These are phyloP conservation scores for Lactarius psammicola DNA, from an alignment of 768 basidiomycete genomes.

Conservation along the genomic window DNA sequence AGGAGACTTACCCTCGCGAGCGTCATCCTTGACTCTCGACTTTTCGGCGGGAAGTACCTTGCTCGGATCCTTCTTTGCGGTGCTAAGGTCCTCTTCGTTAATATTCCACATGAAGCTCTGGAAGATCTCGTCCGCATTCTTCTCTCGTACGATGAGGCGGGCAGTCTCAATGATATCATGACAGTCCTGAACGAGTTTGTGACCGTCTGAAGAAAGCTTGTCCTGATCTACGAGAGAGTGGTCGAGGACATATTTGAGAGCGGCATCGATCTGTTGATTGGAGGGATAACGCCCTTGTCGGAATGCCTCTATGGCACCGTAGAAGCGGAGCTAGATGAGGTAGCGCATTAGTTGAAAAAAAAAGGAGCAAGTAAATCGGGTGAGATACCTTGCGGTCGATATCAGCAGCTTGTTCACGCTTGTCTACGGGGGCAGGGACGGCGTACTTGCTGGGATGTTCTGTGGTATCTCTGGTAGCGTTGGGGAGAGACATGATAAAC, in stretches of 20 bases:
- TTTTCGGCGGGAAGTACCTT: slow-evolving; percentile 50
- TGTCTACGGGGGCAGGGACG: slow-evolving; percentile 68
- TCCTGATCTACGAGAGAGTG: slow-evolving; percentile 57
- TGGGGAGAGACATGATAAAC: slow-evolving; percentile 66
- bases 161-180: slow-evolving; percentile 77
- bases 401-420: slow-evolving; percentile 61
- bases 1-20: slow-evolving; percentile 54
- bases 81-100: slow-evolving; percentile 47
- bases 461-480: slow-evolving; percentile 59
- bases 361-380: not conserved
- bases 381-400: slow-evolving; percentile 67
- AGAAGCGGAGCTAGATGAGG: slow-evolving; percentile 58
- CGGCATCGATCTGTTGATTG: slow-evolving; percentile 75
- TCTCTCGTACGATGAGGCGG: slow-evolving; percentile 68
- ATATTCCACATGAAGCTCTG: slow-evolving; percentile 91
- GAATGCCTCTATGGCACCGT: slow-evolving; percentile 79
- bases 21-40: slow-evolving; percentile 54
- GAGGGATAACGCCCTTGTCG: slow-evolving; percentile 75
- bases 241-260: slow-evolving; percentile 63
- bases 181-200: slow-evolving; percentile 71
- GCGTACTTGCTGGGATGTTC: slow-evolving; percentile 49
- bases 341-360: slow-evolving; percentile 4
- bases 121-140: slow-evolving; percentile 89
- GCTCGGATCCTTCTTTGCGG: slow-evolving; percentile 43
- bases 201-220: slow-evolving; percentile 75